These are phyloP conservation scores for Scalesia atractyloides DNA, from an alignment of 129 eudicot species.

Conservation along the genomic window DNA sequence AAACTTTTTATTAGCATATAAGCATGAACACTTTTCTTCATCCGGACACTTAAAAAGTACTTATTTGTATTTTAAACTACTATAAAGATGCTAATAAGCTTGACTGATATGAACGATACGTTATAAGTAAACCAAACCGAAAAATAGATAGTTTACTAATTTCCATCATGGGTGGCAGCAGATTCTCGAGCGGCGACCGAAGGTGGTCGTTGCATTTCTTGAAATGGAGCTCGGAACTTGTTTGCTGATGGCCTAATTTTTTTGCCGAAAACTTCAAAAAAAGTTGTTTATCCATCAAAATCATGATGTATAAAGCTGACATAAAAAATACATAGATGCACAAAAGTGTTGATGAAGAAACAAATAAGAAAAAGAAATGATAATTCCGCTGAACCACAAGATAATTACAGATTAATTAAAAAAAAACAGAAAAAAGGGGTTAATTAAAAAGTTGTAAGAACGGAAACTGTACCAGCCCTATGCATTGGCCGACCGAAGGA, in stretches of 20 bases:
- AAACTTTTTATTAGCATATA: too few relatives aligned
- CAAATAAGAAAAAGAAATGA: conserved; percentile 85
- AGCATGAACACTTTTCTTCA: too few relatives aligned
- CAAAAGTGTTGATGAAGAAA: conserved; percentile 80
- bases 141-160: too few relatives aligned
- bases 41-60: neutral
- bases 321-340: conserved; percentile 85
- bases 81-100: too few relatives aligned
- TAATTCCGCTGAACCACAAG: conserved; percentile 74
- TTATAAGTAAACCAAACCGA: too few relatives aligned
- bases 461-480: conserved; percentile 78
- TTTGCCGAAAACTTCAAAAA: conserved; percentile 79
- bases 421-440: neutral
- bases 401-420: neutral
- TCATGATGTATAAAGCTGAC: conserved; percentile 82
- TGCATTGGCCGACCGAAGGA: conserved; percentile 99
- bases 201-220: conserved; percentile 40
- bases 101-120: too few relatives aligned
- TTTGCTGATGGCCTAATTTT: conserved; percentile 72
- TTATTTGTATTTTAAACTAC: neutral
- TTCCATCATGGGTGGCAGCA: conserved; percentile 23
- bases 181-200: too few relatives aligned
- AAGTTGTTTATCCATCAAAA: conserved; percentile 77
- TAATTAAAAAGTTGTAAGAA: conserved; percentile 7
- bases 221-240: conserved; percentile 59